These are phyloP conservation scores for Solanum chiquidenum DNA, from an alignment of 257 asterid species.

Conservation along the genomic window DNA sequence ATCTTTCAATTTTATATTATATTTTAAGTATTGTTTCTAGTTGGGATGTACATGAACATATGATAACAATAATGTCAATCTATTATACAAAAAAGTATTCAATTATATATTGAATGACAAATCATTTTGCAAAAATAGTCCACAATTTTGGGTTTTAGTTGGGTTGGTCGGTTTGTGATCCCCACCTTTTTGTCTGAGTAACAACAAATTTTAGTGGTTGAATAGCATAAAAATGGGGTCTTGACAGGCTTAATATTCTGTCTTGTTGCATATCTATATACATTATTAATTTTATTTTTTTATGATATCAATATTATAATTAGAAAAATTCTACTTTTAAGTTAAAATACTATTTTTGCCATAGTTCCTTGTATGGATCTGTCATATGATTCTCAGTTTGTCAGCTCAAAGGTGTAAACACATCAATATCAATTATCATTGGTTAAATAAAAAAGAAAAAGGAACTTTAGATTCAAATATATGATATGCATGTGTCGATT, in stretches of 20 bases:
- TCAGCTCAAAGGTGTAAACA: neutral
- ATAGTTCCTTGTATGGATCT: neutral
- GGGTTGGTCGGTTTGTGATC: conserved; percentile 1
- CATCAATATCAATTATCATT: neutral
- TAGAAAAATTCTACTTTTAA: neutral
- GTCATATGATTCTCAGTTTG: neutral
- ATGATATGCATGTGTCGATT: neutral
- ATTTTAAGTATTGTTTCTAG: neutral
- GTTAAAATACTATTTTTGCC: neutral
- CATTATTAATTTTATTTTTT: neutral
- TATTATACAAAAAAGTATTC: neutral
- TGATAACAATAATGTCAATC: neutral
- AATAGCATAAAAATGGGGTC: neutral
- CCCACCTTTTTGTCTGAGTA: neutral
- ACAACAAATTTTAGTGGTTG: neutral
- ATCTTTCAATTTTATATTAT: neutral
- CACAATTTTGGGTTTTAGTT: conserved; percentile 1
- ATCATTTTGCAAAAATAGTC: neutral
- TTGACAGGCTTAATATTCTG: neutral
- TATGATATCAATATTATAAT: neutral
- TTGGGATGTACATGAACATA: neutral
- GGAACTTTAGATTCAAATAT: neutral
- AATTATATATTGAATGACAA: neutral
- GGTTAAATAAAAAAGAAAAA: neutral
- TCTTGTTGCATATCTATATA: neutral